phyloP scores from a whole-genome alignment of 2,329 filamentous ascomycete species.

The Diplodia corticola region DNA sequence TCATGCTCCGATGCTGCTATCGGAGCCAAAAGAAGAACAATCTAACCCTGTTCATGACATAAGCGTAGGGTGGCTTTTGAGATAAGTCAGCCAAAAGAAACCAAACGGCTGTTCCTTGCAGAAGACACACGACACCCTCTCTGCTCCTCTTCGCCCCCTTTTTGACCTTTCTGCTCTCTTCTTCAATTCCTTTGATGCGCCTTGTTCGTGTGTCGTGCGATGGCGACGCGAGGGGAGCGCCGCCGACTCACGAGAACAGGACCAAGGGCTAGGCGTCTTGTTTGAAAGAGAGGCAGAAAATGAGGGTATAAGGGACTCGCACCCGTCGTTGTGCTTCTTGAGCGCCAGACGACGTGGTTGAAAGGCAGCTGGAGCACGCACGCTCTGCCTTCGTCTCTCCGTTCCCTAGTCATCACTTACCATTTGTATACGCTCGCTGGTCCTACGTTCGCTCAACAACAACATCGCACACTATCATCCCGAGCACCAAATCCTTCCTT shows the following conservation, averaged over 20 bases:
- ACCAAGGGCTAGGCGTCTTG: background rate
- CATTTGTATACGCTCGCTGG: background rate
- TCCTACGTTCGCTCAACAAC: background rate
- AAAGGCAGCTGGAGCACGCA: background rate
- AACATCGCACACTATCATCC: background rate
- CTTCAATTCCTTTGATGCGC: background rate
- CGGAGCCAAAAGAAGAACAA: background rate
- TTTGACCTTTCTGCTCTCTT: background rate
- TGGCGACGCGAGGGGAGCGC: background rate
- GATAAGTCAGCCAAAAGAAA: background rate
- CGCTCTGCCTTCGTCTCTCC: background rate
- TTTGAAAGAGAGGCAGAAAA: background rate
- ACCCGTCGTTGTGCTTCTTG: background rate
- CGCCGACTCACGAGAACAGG: constrained; percentile 1
- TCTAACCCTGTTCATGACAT: background rate
- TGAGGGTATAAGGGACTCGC: background rate
- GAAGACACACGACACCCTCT: background rate
- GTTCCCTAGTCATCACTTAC: background rate
- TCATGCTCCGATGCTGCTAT: background rate
- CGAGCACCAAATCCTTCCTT: background rate
- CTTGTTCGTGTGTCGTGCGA: constrained; percentile 7
- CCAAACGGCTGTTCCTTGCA: background rate
- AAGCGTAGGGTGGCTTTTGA: background rate
- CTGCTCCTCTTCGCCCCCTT: background rate
- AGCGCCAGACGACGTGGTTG: background rate